Conservation (phyloP, 73 alveolate species). For the Paramecium sonneborni region DNA sequence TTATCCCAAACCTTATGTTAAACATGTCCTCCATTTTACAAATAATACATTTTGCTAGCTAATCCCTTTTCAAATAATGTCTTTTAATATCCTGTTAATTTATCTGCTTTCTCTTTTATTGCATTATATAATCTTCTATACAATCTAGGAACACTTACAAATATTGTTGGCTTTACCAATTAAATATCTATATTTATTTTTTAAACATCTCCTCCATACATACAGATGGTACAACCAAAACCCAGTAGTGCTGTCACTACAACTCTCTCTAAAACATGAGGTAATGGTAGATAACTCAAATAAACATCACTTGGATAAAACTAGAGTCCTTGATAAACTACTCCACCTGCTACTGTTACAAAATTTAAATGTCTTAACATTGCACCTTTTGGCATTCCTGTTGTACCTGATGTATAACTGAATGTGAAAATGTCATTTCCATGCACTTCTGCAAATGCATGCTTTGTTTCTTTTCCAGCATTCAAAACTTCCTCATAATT, state of each 20-base stretch:
- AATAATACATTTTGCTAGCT: conserved; percentile 67
- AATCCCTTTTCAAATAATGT: conserved; percentile 83
- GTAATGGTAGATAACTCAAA: conserved; percentile 87
- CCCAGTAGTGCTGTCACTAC: conserved; percentile 61
- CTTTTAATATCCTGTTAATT: conserved; percentile 73
- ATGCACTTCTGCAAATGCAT: not conserved
- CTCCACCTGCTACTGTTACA: conserved; percentile 65
- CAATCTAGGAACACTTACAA: conserved; percentile 97
- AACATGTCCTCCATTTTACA: conserved; percentile 63
- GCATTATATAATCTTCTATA: conserved; percentile 88
- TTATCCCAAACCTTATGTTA: conserved; percentile 84
- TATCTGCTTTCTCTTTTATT: conserved; percentile 75
- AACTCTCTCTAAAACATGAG: conserved; percentile 90
- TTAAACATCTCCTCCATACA: conserved; percentile 87
- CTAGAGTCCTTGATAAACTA: conserved; percentile 47
- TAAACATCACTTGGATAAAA: conserved; percentile 75
- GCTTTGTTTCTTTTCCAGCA: not conserved
- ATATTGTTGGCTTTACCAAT: conserved; percentile 92
- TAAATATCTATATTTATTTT: conserved; percentile 86
- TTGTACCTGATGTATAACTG: conserved; percentile 92
- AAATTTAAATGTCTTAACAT: conserved; percentile 78
- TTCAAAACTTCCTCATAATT: conserved; percentile 22
- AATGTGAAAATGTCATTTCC: conserved; percentile 63
- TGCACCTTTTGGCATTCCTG: conserved; percentile 94
- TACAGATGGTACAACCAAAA: conserved; percentile 83